phyloP scores from a whole-genome alignment of 768 basidiomycete genomes.

The Galerina sulciceps region DNA sequence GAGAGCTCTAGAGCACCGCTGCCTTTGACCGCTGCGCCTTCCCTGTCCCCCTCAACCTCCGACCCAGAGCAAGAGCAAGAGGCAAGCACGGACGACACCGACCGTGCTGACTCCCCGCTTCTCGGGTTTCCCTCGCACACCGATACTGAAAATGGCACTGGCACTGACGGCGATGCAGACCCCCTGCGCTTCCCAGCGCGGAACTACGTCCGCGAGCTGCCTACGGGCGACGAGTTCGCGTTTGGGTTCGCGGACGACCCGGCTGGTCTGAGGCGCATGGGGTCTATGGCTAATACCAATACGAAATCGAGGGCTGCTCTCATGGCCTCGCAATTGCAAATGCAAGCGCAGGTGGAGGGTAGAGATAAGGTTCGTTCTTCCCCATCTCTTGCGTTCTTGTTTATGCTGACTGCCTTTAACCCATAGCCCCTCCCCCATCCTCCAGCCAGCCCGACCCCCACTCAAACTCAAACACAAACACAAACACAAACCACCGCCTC shows the following conservation, averaged over 20 bases:
- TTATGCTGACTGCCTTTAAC: no score
- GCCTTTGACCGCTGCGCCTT: not conserved
- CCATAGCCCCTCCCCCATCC: no score
- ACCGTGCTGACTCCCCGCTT: conserved; percentile 12
- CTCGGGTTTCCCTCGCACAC: not conserved
- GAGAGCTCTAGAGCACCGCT: not conserved
- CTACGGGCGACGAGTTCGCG: not conserved
- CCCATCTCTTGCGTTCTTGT: no score
- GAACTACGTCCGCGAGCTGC: conserved; percentile 1
- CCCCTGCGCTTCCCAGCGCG: not conserved
- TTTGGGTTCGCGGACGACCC: no score
- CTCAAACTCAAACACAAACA: no score
- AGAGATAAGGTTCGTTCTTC: no score
- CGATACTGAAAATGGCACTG: not conserved
- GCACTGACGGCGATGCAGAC: not conserved
- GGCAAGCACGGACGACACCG: not conserved
- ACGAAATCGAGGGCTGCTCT: not conserved
- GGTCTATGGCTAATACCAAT: not conserved
- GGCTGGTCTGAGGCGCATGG: not conserved
- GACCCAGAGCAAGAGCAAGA: not conserved
- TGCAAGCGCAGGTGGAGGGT: no score
- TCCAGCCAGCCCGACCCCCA: no score
- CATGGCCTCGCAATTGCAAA: not conserved
- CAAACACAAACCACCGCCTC: no score
- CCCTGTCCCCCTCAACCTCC: not conserved